Evolutionary conservation across 345 rosid genomes (phyloP), one percentile per base, ranked within the genome.

Genomic region (Corchorus olitorius): DNA sequence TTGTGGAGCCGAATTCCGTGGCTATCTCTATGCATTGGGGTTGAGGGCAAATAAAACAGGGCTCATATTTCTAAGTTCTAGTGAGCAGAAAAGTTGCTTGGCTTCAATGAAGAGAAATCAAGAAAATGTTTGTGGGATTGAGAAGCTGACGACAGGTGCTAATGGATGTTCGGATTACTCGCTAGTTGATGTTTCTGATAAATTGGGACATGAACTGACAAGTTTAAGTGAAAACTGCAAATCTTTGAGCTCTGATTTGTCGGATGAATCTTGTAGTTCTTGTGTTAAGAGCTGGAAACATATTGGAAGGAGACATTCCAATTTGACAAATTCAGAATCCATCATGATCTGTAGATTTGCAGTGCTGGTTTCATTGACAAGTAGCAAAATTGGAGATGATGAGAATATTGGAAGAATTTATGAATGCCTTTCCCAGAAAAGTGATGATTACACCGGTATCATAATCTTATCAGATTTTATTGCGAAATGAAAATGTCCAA

Each of bases 161-260:
- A 80, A 85, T 72, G 81, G 83, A 19, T 88, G 89, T 71, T 88
- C 84, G 20, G 82, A 82, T 60, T 86, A 75, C 65, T 74, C 78
- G 11, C 73, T 79, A 61, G 77, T 77, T 17, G 86, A 85, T 77
- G 86, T 88, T 77, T 56, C 58, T 0, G 8, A 56, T 2, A 78
- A 61, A 34, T 46, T 83, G 55, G 86, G 78, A 53, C 48, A 59
- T 33, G 54, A 79, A 35, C 52, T 85, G 54, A 80, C 16, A 33
- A 76, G 58, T 33, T 48, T 88, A 2, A 14, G 34, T 4, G 80
- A 73, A 75, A 66, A 77, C 49, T 88, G 88, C 50, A 61, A 66
- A 17, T 61, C 74, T 39, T 33, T 37, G 5, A 76, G 59, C 65
- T 65, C 80, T 63, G 76, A 65, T 41, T 78, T 65, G 43, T 70